Evolutionary conservation across 2,329 filamentous ascomycete species (phyloP), one percentile per base, ranked within the genome.

Genomic region (Colletotrichum tropicicola): DNA sequence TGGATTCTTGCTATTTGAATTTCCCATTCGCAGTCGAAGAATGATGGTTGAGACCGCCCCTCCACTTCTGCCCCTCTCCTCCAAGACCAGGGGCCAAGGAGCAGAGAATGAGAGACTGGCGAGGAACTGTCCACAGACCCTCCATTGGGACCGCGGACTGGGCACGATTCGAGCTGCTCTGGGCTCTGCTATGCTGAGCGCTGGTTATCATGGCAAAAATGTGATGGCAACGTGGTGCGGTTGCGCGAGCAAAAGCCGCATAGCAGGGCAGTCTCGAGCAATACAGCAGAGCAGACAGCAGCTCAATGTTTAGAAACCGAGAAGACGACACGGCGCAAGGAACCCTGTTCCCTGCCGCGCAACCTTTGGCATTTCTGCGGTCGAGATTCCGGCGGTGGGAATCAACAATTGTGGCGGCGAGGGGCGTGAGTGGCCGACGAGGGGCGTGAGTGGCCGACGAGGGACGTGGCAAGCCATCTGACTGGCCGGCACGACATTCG

Each of bases 341-440:
- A 56, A 21, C 59, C 63, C 47, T 65, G 59, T 45, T 56, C 63
- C 63, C 32, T 64, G 63, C 63, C 21, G 23, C 30, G 35, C 53
- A 48, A 43, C 27, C 47, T 65, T 56, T 54, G 47, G 48, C 25
- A 32, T 53, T 59, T 59, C 51, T 58, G 30, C 45, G 59, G 59
- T 66, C 52, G 59, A 66, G 58, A 37, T 64, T 52, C 59, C 23
- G 10, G 62, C 44, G 23, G 59, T 63, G 44, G 44, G 51, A 51
- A 53, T 52, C 35, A 32, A 35, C 37, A 65, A 44, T 27, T 39
- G 52, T 64, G 63, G 63, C 59, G 52, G 63, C 63, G 59, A 59
- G 49, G 63, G 66, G 66, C 25, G 48, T 44, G 39, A 37, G n/a
- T n/a, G n/a, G n/a, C n/a, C 59, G 52, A 59, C 63, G 59, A 59